A percentile compares a stretch with the other conserved stretches of the same genome.
Evolutionary conservation across 768 basidiomycete genomes (phyloP).

Genomic region (Russula vinacea): DNA sequence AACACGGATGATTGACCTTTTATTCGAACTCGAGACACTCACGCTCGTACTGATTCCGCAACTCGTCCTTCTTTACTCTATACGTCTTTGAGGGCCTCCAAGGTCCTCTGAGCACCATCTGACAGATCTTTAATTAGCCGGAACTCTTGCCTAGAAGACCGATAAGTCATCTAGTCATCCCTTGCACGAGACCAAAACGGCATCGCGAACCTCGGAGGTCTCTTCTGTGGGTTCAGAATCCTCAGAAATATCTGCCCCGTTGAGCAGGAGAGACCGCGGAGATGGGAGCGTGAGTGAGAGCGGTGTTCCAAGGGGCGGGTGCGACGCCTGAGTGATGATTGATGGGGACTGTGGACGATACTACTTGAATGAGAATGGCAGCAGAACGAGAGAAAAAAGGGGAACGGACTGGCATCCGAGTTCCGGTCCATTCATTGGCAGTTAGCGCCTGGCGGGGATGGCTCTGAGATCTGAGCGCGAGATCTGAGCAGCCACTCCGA

Average conservation of each 20-base stretch:
- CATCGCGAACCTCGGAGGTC: conserved; percentile 42
- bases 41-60: conserved; percentile 79
- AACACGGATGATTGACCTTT: conserved; percentile 42
- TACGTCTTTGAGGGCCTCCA: conserved; percentile 90
- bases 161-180: conserved; percentile 73
- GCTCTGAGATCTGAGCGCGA: too few species aligned
- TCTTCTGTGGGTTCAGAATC: conserved; percentile 64
- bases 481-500: too few species aligned
- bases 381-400: too few species aligned
- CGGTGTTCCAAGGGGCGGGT: too few species aligned
- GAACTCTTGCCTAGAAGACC: conserved; percentile 79
- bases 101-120: conserved; percentile 69
- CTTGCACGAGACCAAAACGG: conserved; percentile 83
- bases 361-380: too few species aligned
- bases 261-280: conserved; percentile 76
- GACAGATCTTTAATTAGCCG: conserved; percentile 88
- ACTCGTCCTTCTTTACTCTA: conserved; percentile 51
- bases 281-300: too few species aligned
- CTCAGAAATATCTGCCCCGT: conserved; percentile 83
- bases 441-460: too few species aligned
- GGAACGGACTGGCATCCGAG: too few species aligned
- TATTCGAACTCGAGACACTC: conserved; percentile 97
- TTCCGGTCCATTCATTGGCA: too few species aligned
- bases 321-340: too few species aligned
- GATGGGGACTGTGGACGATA: too few species aligned